Base-by-base conservation (phyloP, 352 stramenopile species). In the Aphanomyces stellatus region DNA sequence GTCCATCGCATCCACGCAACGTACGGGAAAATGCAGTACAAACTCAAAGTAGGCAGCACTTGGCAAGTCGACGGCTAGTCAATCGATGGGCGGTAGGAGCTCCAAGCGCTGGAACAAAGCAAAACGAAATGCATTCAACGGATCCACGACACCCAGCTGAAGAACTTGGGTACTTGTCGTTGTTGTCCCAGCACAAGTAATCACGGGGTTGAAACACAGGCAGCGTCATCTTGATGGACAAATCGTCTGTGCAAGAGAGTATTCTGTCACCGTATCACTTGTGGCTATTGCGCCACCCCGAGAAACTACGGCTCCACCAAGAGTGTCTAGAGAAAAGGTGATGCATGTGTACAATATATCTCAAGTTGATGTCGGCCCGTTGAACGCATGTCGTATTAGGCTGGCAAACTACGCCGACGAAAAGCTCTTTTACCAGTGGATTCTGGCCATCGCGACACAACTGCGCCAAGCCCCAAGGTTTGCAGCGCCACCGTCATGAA, bases 401-500 rank as follows among this genome's bases (percentile, higher is more conserved):
- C 28, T 64, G 19, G 8, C 35, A 31, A 64, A 64, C 30, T 64
- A 51, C 25, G 35, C 55, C 8, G 35, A 64, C 19, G 55, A 64
- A 51, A 51, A 49, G 40, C 40, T 33, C 8, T 64, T 51, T 51
- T 64, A 64, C 27, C 55, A 64, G 27, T 64, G 55, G 55, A 31
- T 46, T 8, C 15, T 49, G 19, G 33, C 55, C 15, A 34, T 31
- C 31, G 40, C 24, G 55, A 30, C 19, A 11, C 34, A 64, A 51
- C 31, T 53, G 17, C 28, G 37, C 25, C 22, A 19, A 30, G 4
- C 30, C 43, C 55, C 35, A n/a, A 27, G 33, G 51, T 60, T 30
- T 15, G n/a, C 7, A n/a, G n/a, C n/a, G n/a, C n/a, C n/a, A n/a
- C n/a, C n/a, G n/a, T n/a, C n/a, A n/a, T n/a, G n/a, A n/a, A n/a